These are phyloP conservation scores for Vachellia pachyceras DNA, from an alignment of 306 rosid genomes.

Conservation along the genomic window DNA sequence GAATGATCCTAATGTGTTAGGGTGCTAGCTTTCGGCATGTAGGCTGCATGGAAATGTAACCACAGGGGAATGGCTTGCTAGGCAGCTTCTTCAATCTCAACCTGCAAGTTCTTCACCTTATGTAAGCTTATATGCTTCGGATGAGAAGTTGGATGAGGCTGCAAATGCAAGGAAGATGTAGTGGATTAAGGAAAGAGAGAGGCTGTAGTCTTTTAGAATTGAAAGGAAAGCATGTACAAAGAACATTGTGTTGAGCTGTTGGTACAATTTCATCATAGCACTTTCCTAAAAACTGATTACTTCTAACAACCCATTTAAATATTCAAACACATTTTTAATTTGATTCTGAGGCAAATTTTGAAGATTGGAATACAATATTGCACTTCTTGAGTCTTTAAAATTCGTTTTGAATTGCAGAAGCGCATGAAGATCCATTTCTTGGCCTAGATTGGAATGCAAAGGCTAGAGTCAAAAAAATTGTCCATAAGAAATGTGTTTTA, in stretches of 20 bases:
- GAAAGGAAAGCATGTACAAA: conserved; percentile 30
- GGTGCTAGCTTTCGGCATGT: conserved; percentile 56
- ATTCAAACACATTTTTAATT: not conserved
- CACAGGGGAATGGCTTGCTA: conserved; percentile 45
- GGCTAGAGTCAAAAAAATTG: too few species aligned
- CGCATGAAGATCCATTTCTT: too few species aligned
- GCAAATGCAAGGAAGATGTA: conserved; percentile 45
- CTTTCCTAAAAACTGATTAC: too few species aligned
- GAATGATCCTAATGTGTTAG: conserved; percentile 45
- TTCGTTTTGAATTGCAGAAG: too few species aligned
- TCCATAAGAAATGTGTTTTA: too few species aligned
- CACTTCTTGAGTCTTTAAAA: too few species aligned
- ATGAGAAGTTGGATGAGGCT: conserved; percentile 51
- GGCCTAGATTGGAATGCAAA: too few species aligned
- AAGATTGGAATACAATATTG: too few species aligned
- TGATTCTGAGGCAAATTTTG: not conserved
- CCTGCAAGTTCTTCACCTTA: conserved; percentile 45
- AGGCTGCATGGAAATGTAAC: conserved; percentile 45
- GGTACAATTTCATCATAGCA: not conserved
- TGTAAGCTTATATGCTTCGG: conserved; percentile 56
- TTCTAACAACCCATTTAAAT: not conserved
- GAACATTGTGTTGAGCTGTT: not conserved
- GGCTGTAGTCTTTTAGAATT: conserved; percentile 52
- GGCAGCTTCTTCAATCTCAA: conserved; percentile 42
- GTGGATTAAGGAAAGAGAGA: conserved; percentile 48